Conservation (phyloP, 129 eudicot species). For the Pseudognaphalium luteoalbum region DNA sequence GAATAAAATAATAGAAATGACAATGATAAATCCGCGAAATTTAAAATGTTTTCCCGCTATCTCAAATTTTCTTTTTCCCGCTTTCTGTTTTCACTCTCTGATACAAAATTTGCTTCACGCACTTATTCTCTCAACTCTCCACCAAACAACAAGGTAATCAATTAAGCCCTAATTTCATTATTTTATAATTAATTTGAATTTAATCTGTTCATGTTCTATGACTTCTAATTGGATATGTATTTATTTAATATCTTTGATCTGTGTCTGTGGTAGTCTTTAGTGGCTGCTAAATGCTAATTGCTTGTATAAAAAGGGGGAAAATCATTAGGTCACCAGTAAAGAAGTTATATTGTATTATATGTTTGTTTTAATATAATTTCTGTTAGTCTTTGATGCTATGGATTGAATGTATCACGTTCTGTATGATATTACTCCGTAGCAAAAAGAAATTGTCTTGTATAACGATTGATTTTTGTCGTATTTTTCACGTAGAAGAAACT, state of each 20-base stretch:
- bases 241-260: background rate
- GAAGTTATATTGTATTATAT: background rate
- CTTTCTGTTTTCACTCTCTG: background rate
- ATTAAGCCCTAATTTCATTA: background rate
- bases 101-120: background rate
- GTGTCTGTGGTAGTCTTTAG: background rate
- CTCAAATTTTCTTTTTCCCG: background rate
- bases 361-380: background rate
- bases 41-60: background rate
- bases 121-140: background rate
- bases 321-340: background rate
- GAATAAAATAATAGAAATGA: too few species aligned
- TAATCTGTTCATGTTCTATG: background rate
- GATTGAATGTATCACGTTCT: too few species aligned
- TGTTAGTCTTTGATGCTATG: background rate
- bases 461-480: background rate
- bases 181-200: background rate
- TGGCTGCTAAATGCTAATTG: background rate
- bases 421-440: too few species aligned
- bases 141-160: conserved; percentile 1
- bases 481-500: background rate
- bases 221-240: background rate
- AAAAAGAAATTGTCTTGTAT: background rate
- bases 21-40: too few species aligned
- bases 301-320: background rate